These are phyloP conservation scores for Torrubiellomyces zombiae DNA, from an alignment of 2,329 filamentous ascomycete genomes.

Conservation along the genomic window DNA sequence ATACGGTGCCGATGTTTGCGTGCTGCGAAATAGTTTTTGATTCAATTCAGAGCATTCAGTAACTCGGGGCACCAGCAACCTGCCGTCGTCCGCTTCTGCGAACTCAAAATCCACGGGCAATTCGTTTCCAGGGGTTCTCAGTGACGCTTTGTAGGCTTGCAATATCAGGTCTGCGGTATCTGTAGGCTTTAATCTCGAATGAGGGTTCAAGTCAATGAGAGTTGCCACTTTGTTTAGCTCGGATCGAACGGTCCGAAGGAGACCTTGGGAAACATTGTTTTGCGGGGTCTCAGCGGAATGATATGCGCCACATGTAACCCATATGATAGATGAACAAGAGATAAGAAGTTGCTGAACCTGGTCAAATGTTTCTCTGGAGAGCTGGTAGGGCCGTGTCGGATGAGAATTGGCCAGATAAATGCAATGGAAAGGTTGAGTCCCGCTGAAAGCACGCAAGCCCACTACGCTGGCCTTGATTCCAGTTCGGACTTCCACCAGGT, in stretches of 20 bases:
- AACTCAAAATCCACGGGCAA: conserved; percentile 13
- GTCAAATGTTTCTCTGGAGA: conserved; percentile 21
- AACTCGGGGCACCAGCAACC: conserved; percentile 13
- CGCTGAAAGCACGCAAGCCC: conserved; percentile 5
- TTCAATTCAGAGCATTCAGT: conserved; percentile 11
- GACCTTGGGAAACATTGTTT: conserved; percentile 26
- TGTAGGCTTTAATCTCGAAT: conserved; percentile 12
- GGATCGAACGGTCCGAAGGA: conserved; percentile 28
- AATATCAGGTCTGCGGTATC: conserved; percentile 17
- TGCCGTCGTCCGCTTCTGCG: conserved; percentile 11
- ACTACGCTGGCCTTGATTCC: conserved; percentile 7
- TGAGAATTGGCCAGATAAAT: conserved; percentile 29
- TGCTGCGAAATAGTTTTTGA: conserved; percentile 11
- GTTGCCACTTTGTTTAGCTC: conserved; percentile 28
- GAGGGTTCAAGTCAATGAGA: conserved; percentile 26
- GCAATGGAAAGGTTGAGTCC: conserved; percentile 9
- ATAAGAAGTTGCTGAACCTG: conserved; percentile 19
- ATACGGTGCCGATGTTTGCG: conserved; percentile 11
- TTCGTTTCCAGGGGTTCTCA: conserved; percentile 6
- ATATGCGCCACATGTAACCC: conserved; percentile 23
- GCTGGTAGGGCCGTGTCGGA: conserved; percentile 22
- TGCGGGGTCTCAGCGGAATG: conserved; percentile 17
- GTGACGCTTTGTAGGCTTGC: conserved; percentile 8
- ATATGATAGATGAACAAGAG: conserved; percentile 19
- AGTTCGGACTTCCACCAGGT: conserved; percentile 5